Evolutionary conservation across 148 eudicot genomes (phyloP), one percentile per base, ranked within the genome.

Genomic region (Rhododendron molle): DNA sequence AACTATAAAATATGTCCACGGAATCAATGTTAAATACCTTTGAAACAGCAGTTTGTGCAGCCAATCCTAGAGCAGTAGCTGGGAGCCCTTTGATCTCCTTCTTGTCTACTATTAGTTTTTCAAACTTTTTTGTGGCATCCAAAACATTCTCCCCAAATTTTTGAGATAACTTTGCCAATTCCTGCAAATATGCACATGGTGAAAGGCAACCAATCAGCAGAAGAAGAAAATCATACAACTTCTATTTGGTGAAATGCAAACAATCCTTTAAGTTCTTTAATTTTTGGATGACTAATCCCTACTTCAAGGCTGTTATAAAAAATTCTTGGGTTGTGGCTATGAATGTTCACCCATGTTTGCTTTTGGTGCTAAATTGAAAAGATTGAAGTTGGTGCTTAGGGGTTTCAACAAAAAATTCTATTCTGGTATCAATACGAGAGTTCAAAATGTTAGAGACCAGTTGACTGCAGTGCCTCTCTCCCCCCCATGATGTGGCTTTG

Each of bases 61-160:
- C 99, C 89, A 95, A 91, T 34, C 95, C 98, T 85, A 94, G 93
- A 88, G 98, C 95, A 83, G 96, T 93, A 73, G 92, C 93, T 47
- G 99, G 99, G 87, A 97, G 88, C 81, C 99, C 99, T 88, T 95
- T 98, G 65, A 97, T 89, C 54, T 97, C 98, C 77, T 95, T 93
- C 91, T 94, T 94, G 83, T 97, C 95, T 32, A 96, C 91, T 78
- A 95, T 91, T 79, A 95, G 74, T 82, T 93, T 95, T 90, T 95
- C 97, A 91, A 94, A 97, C 88, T 93, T 97, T 95, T 97, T 97
- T 50, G 99, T 97, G 36, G 98, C 94, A 89, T 97, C 99, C 85
- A 97, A 84, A 84, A 97, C 98, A 92, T 97, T 95, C 89, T 97
- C 99, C 78, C 84, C 95, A 90, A 95, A 95, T 87, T 97, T 97